Base-by-base conservation (phyloP, 768 basidiomycete species). In the Boletus vermiculosoides region DNA sequence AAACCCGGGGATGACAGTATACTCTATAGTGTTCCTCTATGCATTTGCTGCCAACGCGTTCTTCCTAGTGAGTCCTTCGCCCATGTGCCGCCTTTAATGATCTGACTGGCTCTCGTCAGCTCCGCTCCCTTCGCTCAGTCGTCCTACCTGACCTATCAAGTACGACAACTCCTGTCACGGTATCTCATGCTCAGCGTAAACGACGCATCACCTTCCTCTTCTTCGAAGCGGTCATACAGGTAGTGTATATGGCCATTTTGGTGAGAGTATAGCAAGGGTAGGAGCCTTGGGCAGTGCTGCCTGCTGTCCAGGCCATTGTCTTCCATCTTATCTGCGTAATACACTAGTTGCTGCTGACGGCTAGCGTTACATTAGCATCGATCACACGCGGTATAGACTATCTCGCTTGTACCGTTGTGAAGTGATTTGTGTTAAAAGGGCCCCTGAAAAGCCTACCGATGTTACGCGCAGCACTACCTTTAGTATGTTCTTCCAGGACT, bases 81-180 rank as follows among this genome's bases (percentile, higher is more conserved):
- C 45, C n/a, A 8, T n/a, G 1, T 45, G 1, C 11, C 12, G 4
- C 6, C 6, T 47, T 22, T 0, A 12, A 25, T 8, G 3, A 31
- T 18, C 39, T 58, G 44, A 63, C 37, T 5, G 16, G 8, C n/a
- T 28, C n/a, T 41, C 36, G n/a, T 22, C 68, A 96, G 94, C 85
- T 97, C 23, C 92, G 94, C 44, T 96, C 95, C 1, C 81, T 98
- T 28, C 92, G 94, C 51, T 92, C 93, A 20, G 85, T 97, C 53
- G 86, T 97, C 51, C 82, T 97, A 1, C 93, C 95, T 5, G 94
- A 97, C 71, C 66, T 79, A 3, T 76, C 79, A 37, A 81, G 74
- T 37, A 82, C 65, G 3, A 12, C 69, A 3, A 69, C 69, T 69
- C 45, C 82, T 4, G 79, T 76, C 16, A 89, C 89, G 0, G 83